Conservation (phyloP, 139 green algal species). For the Chlorella sorokiniana region DNA sequence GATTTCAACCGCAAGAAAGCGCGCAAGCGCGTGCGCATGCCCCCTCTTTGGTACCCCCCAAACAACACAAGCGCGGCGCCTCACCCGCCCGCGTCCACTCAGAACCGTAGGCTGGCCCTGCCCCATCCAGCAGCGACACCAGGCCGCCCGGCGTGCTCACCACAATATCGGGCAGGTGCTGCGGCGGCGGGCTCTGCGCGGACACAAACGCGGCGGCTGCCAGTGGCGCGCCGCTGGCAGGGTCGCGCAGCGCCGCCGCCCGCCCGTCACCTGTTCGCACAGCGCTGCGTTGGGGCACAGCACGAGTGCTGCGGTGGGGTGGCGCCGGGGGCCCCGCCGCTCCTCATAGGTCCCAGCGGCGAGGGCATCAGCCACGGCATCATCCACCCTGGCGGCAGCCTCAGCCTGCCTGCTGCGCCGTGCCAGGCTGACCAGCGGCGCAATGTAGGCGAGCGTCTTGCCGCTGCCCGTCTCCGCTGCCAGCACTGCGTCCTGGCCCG, state of each 20-base stretch:
- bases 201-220: slow-evolving; percentile 54
- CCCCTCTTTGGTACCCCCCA: too few species aligned
- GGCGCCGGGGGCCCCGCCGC: neutral
- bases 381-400: neutral
- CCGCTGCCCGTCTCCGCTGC: slow-evolving; percentile 96
- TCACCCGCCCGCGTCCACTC: slow-evolving; percentile 67
- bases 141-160: slow-evolving; percentile 78
- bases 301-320: slow-evolving; percentile 60
- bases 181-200: slow-evolving; percentile 58
- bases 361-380: neutral
- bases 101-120: slow-evolving; percentile 52
- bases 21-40: neutral
- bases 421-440: slow-evolving; percentile 71
- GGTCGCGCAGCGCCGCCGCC: slow-evolving; percentile 32
- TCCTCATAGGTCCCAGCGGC: neutral
- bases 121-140: slow-evolving; percentile 52
- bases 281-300: slow-evolving; percentile 89
- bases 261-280: slow-evolving; percentile 71
- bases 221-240: slow-evolving; percentile 43
- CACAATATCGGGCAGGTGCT: slow-evolving; percentile 68
- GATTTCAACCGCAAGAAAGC: too few species aligned
- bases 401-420: slow-evolving; percentile 22
- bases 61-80: slow-evolving; percentile 29
- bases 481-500: slow-evolving; percentile 77
- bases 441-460: slow-evolving; percentile 95